Evolutionary conservation across 257 asterid species (phyloP), one percentile per base, ranked within the genome.

Genomic region (Parsonsia alboflavescens): DNA sequence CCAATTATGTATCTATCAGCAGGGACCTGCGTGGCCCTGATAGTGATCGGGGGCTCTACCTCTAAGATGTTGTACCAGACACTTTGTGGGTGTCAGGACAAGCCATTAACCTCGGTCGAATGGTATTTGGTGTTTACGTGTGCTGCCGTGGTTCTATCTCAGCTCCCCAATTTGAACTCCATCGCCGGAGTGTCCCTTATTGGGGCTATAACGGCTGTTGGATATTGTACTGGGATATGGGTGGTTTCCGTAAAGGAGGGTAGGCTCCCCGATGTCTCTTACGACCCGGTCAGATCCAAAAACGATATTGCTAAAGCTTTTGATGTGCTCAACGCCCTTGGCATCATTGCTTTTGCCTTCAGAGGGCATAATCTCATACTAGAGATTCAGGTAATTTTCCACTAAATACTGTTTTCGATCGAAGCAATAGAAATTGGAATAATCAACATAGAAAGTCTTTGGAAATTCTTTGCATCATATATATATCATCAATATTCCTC

Each of bases 311-410:
- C 64, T 0, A 83, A 75, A 87, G 71, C 87, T 46, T 91, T 90
- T 19, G 92, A 88, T 53, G 77, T 87, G 59, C 80, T 93, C 42
- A 93, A 93, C 73, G 97, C 98, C 0, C 89, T 93, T 58, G 98
- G 98, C 71, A 93, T 93, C 75, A 80, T 93, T 72, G 89, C 97
- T 52, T 91, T 93, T 76, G 97, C 94, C 65, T 93, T 93, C 74
- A 85, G 97, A 78, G 98, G 98, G 6, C 98, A 93, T 76, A 93
- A 93, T 82, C 97, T 91, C 87, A 85, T 87, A 30, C 93, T 91
- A 42, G 98, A 93, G 80, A 93, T 93, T 36, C 98, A 93, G 96
- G 98, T 93, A 30, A 19, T 10, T 49, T 3, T 39, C 42, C 17
- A 10, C 26, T 42, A 2, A 10, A 50, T 13, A 13, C 19, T 42